phyloP scores from a whole-genome alignment of 805 yeast species.

The Hanseniaspora valbyensis region DNA sequence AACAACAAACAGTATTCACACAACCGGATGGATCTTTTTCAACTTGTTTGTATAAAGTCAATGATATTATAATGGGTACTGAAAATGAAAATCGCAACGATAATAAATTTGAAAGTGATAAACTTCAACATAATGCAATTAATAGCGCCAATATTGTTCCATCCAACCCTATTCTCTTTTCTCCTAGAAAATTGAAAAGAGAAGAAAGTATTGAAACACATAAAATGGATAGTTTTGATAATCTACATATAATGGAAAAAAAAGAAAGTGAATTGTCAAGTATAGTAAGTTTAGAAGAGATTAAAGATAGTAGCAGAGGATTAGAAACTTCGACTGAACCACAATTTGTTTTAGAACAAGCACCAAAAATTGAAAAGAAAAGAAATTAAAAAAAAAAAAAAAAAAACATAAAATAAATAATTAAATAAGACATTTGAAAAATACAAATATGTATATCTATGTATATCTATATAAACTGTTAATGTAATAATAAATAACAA shows the following conservation, averaged over 20 bases:
- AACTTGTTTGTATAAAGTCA: not conserved
- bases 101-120: not conserved
- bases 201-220: not conserved
- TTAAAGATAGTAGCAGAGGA: not conserved
- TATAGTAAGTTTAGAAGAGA: conserved; percentile 1
- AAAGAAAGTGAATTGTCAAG: conserved; percentile 1
- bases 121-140: too few relatives aligned
- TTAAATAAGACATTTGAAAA: too few relatives aligned
- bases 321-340: not conserved
- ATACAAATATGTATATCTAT: not conserved
- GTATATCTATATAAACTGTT: too few relatives aligned
- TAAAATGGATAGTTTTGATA: not conserved
- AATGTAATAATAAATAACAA: not conserved
- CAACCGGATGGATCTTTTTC: not conserved
- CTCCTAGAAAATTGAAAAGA: conserved; percentile 13
- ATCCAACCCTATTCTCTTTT: conserved; percentile 11
- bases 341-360: not conserved
- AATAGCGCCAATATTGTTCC: too few relatives aligned
- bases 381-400: too few relatives aligned
- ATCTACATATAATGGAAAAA: not conserved
- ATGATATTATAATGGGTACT: not conserved
- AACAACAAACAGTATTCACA: not conserved
- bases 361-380: conserved; percentile 3
- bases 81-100: too few relatives aligned
- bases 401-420: too few relatives aligned